Evolutionary conservation across 441 rosid genomes (phyloP).

Genomic region (Cnidoscolus chayamansa): DNA sequence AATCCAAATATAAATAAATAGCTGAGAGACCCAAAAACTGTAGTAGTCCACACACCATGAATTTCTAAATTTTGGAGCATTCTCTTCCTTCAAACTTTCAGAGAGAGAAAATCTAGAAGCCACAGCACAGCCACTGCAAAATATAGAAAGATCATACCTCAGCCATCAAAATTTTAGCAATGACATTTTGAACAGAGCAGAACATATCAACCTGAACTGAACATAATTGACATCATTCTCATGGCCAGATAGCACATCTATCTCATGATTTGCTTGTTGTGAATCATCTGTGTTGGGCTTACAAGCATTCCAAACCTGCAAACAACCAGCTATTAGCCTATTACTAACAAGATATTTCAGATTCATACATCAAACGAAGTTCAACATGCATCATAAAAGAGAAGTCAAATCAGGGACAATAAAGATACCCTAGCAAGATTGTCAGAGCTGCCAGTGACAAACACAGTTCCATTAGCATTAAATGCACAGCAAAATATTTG

Average conservation of each 20-base stretch:
- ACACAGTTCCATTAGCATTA: constrained; percentile 94
- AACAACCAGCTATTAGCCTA: constrained; percentile 14
- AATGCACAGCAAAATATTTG: constrained; percentile 94
- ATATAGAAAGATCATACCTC: constrained; percentile 24
- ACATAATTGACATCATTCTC: constrained; percentile 99
- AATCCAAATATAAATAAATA: constrained; percentile 13
- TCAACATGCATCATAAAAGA: not conserved
- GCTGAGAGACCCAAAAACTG: constrained; percentile 10
- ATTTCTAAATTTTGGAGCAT: constrained; percentile 79
- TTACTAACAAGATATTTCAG: constrained; percentile 18
- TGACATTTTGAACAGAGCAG: constrained; percentile 4
- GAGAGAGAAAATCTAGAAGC: constrained; percentile 67
- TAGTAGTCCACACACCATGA: constrained; percentile 56
- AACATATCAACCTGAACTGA: constrained; percentile 76
- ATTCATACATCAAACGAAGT: not conserved
- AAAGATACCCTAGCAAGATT: constrained; percentile 84
- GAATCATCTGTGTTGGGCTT: constrained; percentile 61
- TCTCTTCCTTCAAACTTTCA: constrained; percentile 78
- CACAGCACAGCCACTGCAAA: constrained; percentile 89
- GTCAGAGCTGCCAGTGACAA: constrained; percentile 99
- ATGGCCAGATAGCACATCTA: constrained; percentile 89
- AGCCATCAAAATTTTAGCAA: not conserved
- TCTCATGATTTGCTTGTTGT: constrained; percentile 88
- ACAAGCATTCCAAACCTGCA: constrained; percentile 95
- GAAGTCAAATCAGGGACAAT: not conserved